A percentile compares a stretch with the other conserved stretches of the same genome.
phyloP scores from a whole-genome alignment of 768 basidiomycete species.

The Leccinum boreale region DNA sequence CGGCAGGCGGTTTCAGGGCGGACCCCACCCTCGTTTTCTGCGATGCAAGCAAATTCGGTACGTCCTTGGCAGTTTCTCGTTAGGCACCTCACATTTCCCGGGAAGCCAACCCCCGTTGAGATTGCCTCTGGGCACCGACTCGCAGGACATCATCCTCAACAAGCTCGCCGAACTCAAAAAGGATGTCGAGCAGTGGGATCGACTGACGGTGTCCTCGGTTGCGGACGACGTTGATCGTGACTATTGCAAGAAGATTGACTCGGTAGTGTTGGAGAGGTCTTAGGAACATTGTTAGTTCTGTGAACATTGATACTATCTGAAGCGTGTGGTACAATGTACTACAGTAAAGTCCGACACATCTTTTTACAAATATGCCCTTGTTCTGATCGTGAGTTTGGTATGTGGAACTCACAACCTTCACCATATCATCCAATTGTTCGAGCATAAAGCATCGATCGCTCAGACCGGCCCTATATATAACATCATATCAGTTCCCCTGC shows the following conservation, averaged over 20 bases:
- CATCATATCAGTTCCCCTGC: too few species aligned
- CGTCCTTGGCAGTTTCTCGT: background rate
- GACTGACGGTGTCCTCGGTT: constrained; percentile 13
- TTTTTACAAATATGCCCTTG: too few species aligned
- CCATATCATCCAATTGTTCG: too few species aligned
- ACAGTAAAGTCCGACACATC: too few species aligned
- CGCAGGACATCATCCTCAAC: constrained; percentile 13
- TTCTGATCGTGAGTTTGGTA: too few species aligned
- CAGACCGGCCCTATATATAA: too few species aligned
- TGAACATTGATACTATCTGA: too few species aligned
- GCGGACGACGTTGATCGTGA: constrained; percentile 19
- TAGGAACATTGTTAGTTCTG: too few species aligned
- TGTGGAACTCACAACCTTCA: too few species aligned
- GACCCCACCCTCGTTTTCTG: constrained; percentile 18
- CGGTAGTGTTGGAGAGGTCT: too few species aligned
- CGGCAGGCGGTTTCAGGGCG: constrained; percentile 15
- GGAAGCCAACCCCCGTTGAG: constrained; percentile 19
- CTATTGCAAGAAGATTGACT: constrained; percentile 7
- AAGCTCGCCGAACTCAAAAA: constrained; percentile 18
- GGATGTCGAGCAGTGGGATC: constrained; percentile 13
- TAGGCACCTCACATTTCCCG: constrained; percentile 10
- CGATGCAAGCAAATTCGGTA: constrained; percentile 24
- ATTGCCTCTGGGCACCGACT: constrained; percentile 18
- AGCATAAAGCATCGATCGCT: too few species aligned
- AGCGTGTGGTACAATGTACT: too few species aligned